phyloP scores from a whole-genome alignment of 1,139 yeast genomes.

The Suhomyces bokatorum region DNA sequence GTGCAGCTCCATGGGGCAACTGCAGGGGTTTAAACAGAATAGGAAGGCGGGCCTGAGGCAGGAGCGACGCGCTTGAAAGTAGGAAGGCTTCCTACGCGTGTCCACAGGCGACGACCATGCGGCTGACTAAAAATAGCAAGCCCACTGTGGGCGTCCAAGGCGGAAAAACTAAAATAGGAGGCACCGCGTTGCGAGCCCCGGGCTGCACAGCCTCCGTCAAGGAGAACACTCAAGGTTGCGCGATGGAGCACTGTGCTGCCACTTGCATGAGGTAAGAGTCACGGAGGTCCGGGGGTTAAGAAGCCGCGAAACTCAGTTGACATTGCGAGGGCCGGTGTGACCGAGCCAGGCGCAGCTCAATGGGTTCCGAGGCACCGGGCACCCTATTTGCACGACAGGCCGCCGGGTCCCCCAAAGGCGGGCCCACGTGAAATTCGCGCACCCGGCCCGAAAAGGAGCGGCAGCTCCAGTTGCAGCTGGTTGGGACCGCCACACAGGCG shows the following conservation, averaged over 20 bases:
- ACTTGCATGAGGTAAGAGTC: constrained; percentile 5
- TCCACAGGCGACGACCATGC: background rate
- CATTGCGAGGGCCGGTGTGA: background rate
- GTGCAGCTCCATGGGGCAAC: too few relatives aligned
- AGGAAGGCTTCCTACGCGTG: background rate
- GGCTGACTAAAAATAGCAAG: constrained; percentile 2
- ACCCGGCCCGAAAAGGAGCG: background rate
- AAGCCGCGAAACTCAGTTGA: too few relatives aligned
- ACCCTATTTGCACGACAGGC: too few relatives aligned
- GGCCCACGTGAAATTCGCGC: background rate
- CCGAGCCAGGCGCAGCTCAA: background rate
- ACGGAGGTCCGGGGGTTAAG: background rate
- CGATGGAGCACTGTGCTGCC: constrained; percentile 5
- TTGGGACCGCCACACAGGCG: background rate
- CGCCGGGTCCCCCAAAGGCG: too few relatives aligned
- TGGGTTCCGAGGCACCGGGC: background rate
- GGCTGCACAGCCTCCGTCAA: constrained; percentile 13
- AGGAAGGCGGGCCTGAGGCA: background rate
- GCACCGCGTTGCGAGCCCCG: constrained; percentile 7
- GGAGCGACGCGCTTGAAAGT: too few relatives aligned
- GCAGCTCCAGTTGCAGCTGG: background rate
- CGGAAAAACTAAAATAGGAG: constrained; percentile 7
- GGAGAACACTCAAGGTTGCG: constrained; percentile 4
- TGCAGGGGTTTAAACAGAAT: background rate
- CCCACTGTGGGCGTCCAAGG: background rate